These are phyloP conservation scores for Nakazawaea populi DNA, from an alignment of 805 yeast genomes.

Conservation along the genomic window DNA sequence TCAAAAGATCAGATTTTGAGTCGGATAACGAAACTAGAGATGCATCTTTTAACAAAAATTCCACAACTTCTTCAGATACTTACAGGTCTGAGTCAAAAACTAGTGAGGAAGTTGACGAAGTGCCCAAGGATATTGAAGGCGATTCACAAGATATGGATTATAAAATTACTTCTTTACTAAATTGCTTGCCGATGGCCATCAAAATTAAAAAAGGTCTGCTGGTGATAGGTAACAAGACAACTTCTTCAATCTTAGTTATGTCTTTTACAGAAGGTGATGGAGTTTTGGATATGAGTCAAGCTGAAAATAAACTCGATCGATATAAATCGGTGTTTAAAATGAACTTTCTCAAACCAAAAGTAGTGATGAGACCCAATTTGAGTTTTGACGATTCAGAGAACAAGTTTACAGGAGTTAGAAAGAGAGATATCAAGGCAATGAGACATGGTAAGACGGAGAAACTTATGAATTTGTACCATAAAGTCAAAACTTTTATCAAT, in stretches of 20 bases:
- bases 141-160: background rate
- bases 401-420: background rate
- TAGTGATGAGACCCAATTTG: conserved; percentile 66
- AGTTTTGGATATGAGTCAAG: conserved; percentile 44
- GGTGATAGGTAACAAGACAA: conserved; percentile 73
- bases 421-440: background rate
- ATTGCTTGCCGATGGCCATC: conserved; percentile 57
- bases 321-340: conserved; percentile 43
- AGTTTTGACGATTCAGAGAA: conserved; percentile 36
- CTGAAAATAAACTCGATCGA: conserved; percentile 46
- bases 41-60: background rate
- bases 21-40: background rate
- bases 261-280: conserved; percentile 55
- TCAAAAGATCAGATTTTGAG: conserved; percentile 4
- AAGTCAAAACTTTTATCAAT: background rate
- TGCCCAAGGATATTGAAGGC: background rate
- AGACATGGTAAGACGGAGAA: conserved; percentile 5
- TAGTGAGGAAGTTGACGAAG: background rate
- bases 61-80: background rate
- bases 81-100: background rate
- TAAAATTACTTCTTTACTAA: conserved; percentile 18
- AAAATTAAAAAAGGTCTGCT: conserved; percentile 61
- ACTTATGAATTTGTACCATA: background rate
- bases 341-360: conserved; percentile 44
- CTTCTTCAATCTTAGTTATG: conserved; percentile 65